A percentile compares a stretch with the other conserved stretches of the same genome.
These are phyloP conservation scores for Talaromyces proteolyticus DNA, from an alignment of 495 filamentous ascomycete species.

Conservation along the genomic window DNA sequence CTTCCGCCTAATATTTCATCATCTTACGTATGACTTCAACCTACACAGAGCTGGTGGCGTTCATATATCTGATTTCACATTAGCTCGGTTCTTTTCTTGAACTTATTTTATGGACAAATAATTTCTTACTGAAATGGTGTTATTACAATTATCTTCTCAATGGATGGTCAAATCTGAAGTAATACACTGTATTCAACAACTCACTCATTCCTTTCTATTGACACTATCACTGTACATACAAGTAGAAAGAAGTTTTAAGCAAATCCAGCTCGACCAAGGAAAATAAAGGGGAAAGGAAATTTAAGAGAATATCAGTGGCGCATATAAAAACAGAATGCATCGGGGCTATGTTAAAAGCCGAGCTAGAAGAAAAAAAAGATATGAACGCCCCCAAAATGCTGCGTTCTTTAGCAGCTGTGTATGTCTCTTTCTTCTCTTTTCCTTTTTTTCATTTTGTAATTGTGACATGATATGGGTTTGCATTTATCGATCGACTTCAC, in stretches of 20 bases:
- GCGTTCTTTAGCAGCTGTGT: neutral
- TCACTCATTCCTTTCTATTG: conserved; percentile 4
- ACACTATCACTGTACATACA: conserved; percentile 24
- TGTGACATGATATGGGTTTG: conserved; percentile 8
- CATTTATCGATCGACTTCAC: conserved; percentile 59
- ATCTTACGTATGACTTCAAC: too few relatives aligned
- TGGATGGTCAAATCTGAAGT: too few relatives aligned
- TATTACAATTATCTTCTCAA: too few relatives aligned
- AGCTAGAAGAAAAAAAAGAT: conserved; percentile 8
- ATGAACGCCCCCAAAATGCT: conserved; percentile 8
- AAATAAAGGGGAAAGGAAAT: conserved; percentile 6
- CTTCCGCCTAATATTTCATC: too few relatives aligned
- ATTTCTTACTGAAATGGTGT: too few relatives aligned
- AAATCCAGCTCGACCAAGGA: neutral
- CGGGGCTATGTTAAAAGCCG: conserved; percentile 5
- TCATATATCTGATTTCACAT: too few relatives aligned
- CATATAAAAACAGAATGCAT: neutral
- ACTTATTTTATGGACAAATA: too few relatives aligned
- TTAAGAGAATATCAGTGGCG: neutral
- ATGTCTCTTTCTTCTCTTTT: neutral
- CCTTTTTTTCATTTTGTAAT: conserved; percentile 1
- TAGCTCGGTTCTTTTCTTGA: too few relatives aligned
- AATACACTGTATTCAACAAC: neutral
- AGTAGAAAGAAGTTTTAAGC: conserved; percentile 3
- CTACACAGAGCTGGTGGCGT: too few relatives aligned